Evolutionary conservation across 2,329 filamentous ascomycete species (phyloP), one percentile per base, ranked within the genome.

Genomic region (Coniochaeta prunicola): DNA sequence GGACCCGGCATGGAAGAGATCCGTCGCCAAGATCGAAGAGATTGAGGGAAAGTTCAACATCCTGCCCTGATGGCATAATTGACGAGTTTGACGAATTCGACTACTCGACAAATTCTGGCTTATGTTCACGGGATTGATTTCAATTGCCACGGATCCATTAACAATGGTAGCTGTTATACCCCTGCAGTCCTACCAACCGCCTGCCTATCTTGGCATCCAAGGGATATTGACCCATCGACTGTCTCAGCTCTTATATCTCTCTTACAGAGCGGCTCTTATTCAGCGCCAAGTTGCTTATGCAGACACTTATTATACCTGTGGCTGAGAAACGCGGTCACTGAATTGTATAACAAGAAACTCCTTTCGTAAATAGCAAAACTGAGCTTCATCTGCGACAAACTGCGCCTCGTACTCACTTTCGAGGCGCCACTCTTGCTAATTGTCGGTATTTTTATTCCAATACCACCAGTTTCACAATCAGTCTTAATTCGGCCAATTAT

Each of bases 1-100:
- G 36, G 73, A 80, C 64, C 72, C 76, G 1, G 80, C 80, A 0
- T 84, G 81, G 60, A 70, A 74, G 67, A 74, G 64, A 64, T 78
- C 80, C 17, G 68, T 77, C 53, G 73, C 76, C 61, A 80, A 78
- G 73, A 76, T 84, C 56, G 71, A 75, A 66, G 73, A 77, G 63
- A 71, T 82, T 28, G 80, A 82, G 60, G 77, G 77, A 30, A 69
- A 65, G 56, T 69, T 73, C 17, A 65, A 63, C 13, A 64, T 74
- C 38, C 62, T 67, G 24, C 74, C 69, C n/a, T 50, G 45, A 50
- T 17, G 45, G 4, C n/a, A n/a, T n/a, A n/a, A n/a, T n/a, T n/a
- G n/a, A n/a, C n/a, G n/a, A n/a, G n/a, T n/a, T n/a, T n/a, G n/a
- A n/a, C n/a, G n/a, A n/a, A n/a, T n/a, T n/a, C n/a, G n/a, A n/a